Evolutionary conservation across 371 early-diverging fungal species (phyloP).

Genomic region (Apophysomyces trapeziformis): DNA sequence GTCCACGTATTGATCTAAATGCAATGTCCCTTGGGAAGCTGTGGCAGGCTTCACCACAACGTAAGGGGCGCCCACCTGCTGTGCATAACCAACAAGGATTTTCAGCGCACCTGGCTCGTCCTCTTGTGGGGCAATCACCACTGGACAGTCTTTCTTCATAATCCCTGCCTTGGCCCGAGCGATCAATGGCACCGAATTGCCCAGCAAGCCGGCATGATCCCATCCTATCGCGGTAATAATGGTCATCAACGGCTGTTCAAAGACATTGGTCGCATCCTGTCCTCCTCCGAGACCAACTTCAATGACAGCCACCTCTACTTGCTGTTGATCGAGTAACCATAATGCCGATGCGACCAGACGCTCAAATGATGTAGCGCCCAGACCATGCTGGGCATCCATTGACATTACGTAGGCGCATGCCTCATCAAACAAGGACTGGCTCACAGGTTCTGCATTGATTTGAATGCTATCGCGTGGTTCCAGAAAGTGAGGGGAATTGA

Average conservation of each 20-base stretch:
- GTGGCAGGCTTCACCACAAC: constrained; percentile 23
- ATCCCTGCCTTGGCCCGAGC: constrained; percentile 83
- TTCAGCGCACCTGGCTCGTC: constrained; percentile 37
- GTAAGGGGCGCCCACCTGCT: constrained; percentile 34
- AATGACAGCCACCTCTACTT: constrained; percentile 71
- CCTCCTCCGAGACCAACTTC: constrained; percentile 87
- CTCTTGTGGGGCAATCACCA: constrained; percentile 58
- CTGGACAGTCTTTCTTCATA: constrained; percentile 56
- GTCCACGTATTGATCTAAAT: not conserved
- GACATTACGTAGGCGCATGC: constrained; percentile 35
- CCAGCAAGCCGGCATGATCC: constrained; percentile 79
- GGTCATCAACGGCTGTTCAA: constrained; percentile 50
- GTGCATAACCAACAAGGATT: constrained; percentile 40
- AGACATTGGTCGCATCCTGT: constrained; percentile 84
- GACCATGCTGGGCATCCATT: constrained; percentile 25
- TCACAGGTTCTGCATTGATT: constrained; percentile 57
- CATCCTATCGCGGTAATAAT: constrained; percentile 72
- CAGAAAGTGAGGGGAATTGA: constrained; percentile 82
- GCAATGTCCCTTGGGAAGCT: not conserved
- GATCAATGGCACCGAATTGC: constrained; percentile 67
- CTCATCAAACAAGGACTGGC: constrained; percentile 37
- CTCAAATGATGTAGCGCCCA: constrained; percentile 63
- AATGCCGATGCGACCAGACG: constrained; percentile 65
- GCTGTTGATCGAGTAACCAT: constrained; percentile 51
- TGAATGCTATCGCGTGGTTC: constrained; percentile 68